Conservation (phyloP, 2,329 filamentous ascomycete genomes). For the Fusarium ambrosium region DNA sequence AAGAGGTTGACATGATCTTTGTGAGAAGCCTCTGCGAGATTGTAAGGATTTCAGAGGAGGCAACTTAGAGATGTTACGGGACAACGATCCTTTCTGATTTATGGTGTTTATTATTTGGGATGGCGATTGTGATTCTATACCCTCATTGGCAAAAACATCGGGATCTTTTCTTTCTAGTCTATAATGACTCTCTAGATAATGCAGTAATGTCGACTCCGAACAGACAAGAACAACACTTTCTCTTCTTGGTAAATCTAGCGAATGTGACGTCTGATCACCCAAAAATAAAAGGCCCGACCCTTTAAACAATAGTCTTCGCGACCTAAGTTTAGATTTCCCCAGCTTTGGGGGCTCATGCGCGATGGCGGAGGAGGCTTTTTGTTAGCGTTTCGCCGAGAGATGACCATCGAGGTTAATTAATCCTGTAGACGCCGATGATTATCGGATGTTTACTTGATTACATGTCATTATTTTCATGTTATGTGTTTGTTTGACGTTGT, state of each 20-base stretch:
- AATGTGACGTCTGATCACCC: neutral
- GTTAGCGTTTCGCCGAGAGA: neutral
- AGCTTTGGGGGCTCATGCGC: neutral
- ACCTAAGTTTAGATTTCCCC: neutral
- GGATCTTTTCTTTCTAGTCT: constrained; percentile 14
- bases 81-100: constrained; percentile 1
- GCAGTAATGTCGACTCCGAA: constrained; percentile 34
- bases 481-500: neutral
- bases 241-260: neutral
- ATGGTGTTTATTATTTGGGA: constrained; percentile 7
- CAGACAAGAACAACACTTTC: neutral
- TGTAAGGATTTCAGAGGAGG: constrained; percentile 56
- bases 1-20: constrained; percentile 55
- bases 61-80: constrained; percentile 1
- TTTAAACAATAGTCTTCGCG: neutral
- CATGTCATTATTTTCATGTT: neutral
- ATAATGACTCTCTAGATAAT: constrained; percentile 30
- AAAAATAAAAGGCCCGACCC: neutral
- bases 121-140: constrained; percentile 42
- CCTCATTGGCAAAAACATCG: constrained; percentile 37
- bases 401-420: neutral
- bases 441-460: neutral
- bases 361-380: constrained; percentile 11
- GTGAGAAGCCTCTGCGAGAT: constrained; percentile 59
- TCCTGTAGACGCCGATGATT: neutral